Evolutionary conservation across 179 eudicot species (phyloP), one percentile per base, ranked within the genome.

Genomic region (Silene coronaria): DNA sequence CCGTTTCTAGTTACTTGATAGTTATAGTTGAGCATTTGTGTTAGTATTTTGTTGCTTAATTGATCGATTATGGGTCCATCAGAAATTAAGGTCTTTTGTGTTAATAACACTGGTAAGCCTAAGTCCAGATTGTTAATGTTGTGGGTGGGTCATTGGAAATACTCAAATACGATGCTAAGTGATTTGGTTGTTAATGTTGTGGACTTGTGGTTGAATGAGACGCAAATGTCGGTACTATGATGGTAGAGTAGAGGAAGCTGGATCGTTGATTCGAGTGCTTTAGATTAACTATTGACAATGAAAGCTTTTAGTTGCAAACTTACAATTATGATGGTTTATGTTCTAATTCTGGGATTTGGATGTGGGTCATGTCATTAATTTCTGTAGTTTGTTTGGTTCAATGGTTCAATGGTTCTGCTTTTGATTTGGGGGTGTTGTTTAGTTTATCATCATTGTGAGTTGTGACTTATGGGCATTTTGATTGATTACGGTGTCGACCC

Each of bases 381-480:
- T 1, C n/a, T 27, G 2, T 57, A 28, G 34, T 71, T 55, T 21
- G 64, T 19, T 55, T 2, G 34, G 16, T 51, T n/a, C n/a, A n/a
- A n/a, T n/a, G n/a, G n/a, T n/a, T n/a, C n/a, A n/a, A n/a, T 72
- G 13, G 59, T 23, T 45, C 21, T 70, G 57, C 26, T 26, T 71
- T 24, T 26, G 16, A 51, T 6, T 71, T 53, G 74, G 23, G 73
- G 8, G 30, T 53, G 58, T 51, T 17, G 53, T 69, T 46, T 46
- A 48, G 60, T 46, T 70, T 30, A 46, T 71, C 57, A 27, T 71
- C n/a, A 42, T 42, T 42, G 48, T 42, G 48, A 16, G 13, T 59
- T 46, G 73, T 48, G 62, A 71, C 13, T 51, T 72, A 72, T 72
- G 75, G 75, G 65, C 16, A 11, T 28, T 30, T 53, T 71, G 63